Conservation (phyloP, 2,329 filamentous ascomycete genomes). For the Knoxdaviesia proteae region DNA sequence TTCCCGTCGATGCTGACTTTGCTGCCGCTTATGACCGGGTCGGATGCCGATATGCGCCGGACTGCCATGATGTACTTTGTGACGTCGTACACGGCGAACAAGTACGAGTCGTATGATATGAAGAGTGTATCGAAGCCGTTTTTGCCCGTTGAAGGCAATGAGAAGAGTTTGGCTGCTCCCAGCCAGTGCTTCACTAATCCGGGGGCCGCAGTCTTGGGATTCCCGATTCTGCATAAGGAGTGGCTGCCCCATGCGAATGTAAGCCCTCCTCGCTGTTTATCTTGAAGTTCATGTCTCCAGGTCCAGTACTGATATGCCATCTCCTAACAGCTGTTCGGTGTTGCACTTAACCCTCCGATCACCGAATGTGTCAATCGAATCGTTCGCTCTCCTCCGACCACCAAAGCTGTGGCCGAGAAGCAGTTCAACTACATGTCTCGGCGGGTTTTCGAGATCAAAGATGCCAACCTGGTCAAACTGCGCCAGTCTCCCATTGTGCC, state of each 20-base stretch:
- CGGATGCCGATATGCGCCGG: slow-evolving; percentile 36
- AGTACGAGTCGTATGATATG: slow-evolving; percentile 47
- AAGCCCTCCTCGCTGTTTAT: slow-evolving; percentile 8
- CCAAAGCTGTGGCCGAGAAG: slow-evolving; percentile 40
- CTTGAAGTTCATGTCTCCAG: not conserved
- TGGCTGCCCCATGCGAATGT: slow-evolving; percentile 54
- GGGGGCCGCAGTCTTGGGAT: slow-evolving; percentile 56
- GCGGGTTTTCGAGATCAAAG: slow-evolving; percentile 52
- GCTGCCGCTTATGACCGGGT: slow-evolving; percentile 53
- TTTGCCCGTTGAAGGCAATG: slow-evolving; percentile 52
- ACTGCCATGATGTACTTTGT: slow-evolving; percentile 68
- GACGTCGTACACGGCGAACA: slow-evolving; percentile 55
- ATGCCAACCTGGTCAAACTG: slow-evolving; percentile 36
- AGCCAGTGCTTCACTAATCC: slow-evolving; percentile 68
- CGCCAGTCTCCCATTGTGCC: slow-evolving; percentile 53
- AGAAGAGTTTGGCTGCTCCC: slow-evolving; percentile 45
- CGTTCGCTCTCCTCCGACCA: slow-evolving; percentile 49
- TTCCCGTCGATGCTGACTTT: slow-evolving; percentile 55
- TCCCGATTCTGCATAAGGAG: slow-evolving; percentile 54
- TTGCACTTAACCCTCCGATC: slow-evolving; percentile 63
- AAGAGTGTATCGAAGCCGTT: slow-evolving; percentile 34
- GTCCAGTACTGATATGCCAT: no score
- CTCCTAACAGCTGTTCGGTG: slow-evolving; percentile 48
- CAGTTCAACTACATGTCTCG: slow-evolving; percentile 72
- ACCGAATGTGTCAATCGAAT: slow-evolving; percentile 55